These are phyloP conservation scores for Aspergillus pseudoterreus DNA, from an alignment of 2,329 filamentous ascomycete genomes.

Conservation along the genomic window DNA sequence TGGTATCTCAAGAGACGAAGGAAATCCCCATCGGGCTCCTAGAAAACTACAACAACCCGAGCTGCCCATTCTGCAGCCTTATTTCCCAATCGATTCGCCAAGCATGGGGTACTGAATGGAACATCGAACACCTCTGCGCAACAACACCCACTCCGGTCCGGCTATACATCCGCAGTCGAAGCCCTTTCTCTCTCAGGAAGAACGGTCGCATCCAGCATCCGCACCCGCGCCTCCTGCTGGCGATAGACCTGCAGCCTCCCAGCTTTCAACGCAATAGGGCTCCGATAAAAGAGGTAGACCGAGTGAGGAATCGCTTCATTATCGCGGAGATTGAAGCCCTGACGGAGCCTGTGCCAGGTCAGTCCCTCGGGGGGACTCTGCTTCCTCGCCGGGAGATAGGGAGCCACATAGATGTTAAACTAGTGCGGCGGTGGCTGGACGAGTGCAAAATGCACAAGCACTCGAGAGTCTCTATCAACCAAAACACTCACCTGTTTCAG, in stretches of 20 bases:
- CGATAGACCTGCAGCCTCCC: background rate
- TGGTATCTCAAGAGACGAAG: background rate
- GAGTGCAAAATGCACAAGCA: background rate
- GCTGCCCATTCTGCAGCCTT: background rate
- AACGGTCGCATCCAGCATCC: slow-evolving; percentile 1
- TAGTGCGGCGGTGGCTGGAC: background rate
- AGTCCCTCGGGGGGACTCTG: background rate
- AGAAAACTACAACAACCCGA: background rate
- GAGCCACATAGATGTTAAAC: background rate
- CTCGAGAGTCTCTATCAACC: background rate
- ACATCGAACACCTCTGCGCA: background rate
- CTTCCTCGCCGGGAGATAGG: background rate
- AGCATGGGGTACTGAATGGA: background rate
- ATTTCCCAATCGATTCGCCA: background rate
- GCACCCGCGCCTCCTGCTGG: background rate
- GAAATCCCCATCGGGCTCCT: background rate
- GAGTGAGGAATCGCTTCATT: background rate
- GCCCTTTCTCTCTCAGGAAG: background rate
- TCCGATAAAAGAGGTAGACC: background rate
- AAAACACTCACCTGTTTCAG: too few relatives aligned
- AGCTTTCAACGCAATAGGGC: background rate
- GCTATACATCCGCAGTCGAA: background rate
- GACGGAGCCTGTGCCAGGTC: background rate
- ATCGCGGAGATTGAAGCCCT: background rate
- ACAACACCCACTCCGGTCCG: background rate